phyloP scores from a whole-genome alignment of 192 early-diverging fungal genomes.

The Coemansia sp. region DNA sequence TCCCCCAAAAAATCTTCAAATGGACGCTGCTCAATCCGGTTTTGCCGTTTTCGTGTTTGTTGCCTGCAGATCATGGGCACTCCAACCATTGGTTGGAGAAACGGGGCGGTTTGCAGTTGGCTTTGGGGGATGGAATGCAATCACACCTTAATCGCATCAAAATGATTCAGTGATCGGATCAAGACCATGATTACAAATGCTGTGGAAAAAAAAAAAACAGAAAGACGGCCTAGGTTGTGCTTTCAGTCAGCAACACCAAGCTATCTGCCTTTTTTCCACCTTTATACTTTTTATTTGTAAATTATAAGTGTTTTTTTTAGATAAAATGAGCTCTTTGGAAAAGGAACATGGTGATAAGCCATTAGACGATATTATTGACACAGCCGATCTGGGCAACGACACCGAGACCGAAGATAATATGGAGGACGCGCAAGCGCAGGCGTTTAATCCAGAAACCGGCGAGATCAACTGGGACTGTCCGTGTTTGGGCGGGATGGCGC shows the following conservation, averaged over 20 bases:
- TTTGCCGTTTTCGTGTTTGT: neutral
- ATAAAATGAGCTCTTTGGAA: conserved; percentile 2
- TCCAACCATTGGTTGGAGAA: neutral
- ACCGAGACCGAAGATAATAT: neutral
- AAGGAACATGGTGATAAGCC: conserved; percentile 4
- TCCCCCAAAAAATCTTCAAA: neutral
- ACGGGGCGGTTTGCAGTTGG: neutral
- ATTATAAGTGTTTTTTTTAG: neutral
- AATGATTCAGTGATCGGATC: no score
- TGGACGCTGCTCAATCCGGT: neutral
- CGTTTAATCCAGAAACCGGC: conserved; percentile 75
- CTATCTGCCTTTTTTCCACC: neutral
- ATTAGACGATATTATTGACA: conserved; percentile 21
- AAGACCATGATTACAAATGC: no score
- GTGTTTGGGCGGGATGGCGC: conserved; percentile 91
- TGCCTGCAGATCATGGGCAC: neutral
- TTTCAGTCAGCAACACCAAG: conserved; percentile 1
- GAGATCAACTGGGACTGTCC: conserved; percentile 98
- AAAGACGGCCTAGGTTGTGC: no score
- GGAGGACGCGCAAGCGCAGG: conserved; percentile 54
- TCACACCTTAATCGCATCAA: neutral
- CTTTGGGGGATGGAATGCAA: neutral
- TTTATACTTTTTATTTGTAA: neutral
- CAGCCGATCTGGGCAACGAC: conserved; percentile 25
- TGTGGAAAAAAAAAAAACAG: no score